Conservation (phyloP, 495 filamentous ascomycete genomes). For the Penicillium angulare region DNA sequence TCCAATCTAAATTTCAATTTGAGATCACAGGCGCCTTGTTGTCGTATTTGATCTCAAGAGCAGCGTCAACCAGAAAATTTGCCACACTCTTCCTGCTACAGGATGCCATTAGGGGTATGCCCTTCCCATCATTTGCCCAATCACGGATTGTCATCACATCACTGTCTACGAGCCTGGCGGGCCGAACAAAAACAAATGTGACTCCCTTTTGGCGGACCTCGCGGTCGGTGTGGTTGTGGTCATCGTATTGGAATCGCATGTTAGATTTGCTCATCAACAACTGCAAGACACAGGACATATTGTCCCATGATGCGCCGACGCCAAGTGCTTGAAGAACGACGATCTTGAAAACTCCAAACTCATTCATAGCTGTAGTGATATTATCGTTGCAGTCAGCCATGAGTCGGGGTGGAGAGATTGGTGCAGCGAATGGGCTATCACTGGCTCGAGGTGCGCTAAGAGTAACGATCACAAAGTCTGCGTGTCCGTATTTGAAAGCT, state of each 20-base stretch:
- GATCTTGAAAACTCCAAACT: slow-evolving; percentile 36
- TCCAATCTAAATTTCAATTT: slow-evolving; percentile 20
- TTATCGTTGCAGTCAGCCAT: slow-evolving; percentile 47
- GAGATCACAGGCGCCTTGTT: slow-evolving; percentile 27
- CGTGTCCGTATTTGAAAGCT: slow-evolving; percentile 29
- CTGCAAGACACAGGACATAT: slow-evolving; percentile 38
- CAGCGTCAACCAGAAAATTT: slow-evolving; percentile 22
- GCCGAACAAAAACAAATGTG: slow-evolving; percentile 43
- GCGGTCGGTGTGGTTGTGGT: slow-evolving; percentile 40
- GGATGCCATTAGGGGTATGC: slow-evolving; percentile 25
- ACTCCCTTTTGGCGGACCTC: slow-evolving; percentile 39
- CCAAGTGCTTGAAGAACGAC: slow-evolving; percentile 47
- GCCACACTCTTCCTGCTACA: slow-evolving; percentile 28
- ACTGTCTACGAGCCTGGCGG: slow-evolving; percentile 32
- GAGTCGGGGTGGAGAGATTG: slow-evolving; percentile 40
- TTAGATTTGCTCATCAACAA: slow-evolving; percentile 45
- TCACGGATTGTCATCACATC: slow-evolving; percentile 18
- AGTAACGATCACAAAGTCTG: slow-evolving; percentile 43
- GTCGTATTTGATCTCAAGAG: slow-evolving; percentile 19
- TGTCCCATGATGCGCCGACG: slow-evolving; percentile 45
- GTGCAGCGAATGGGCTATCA: slow-evolving; percentile 45
- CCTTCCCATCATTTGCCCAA: slow-evolving; percentile 29
- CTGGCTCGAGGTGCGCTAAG: slow-evolving; percentile 41
- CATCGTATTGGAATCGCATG: slow-evolving; percentile 43
- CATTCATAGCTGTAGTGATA: slow-evolving; percentile 37